phyloP scores from a whole-genome alignment of 2,329 filamentous ascomycete species.

The Xylariaceae sp. region DNA sequence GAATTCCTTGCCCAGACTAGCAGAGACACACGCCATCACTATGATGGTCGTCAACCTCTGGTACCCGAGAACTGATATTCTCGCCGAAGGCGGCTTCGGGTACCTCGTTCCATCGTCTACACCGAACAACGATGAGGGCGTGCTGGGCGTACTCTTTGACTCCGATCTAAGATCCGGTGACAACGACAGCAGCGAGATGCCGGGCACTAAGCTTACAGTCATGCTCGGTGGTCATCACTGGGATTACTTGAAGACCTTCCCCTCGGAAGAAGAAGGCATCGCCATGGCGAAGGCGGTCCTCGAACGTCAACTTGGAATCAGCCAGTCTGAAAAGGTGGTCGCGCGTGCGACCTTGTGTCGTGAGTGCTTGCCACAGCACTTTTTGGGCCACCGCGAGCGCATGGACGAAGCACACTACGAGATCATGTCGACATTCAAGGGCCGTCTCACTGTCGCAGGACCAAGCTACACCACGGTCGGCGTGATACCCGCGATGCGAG shows the following conservation, averaged over 20 bases:
- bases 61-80: conserved; percentile 61
- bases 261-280: conserved; percentile 60
- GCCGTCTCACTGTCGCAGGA: conserved; percentile 59
- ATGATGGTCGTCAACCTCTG: conserved; percentile 93
- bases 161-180: conserved; percentile 49
- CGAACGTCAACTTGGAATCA: conserved; percentile 68
- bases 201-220: conserved; percentile 82
- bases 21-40: conserved; percentile 60
- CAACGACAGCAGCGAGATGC: conserved; percentile 20
- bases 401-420: conserved; percentile 54
- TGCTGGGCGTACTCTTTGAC: conserved; percentile 90
- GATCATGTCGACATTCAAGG: conserved; percentile 51
- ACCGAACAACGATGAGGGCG: conserved; percentile 72
- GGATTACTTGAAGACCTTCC: conserved; percentile 56
- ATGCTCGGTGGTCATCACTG: conserved; percentile 95
- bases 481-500: conserved; percentile 47
- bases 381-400: conserved; percentile 65
- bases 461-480: conserved; percentile 51
- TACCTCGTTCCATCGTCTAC: conserved; percentile 81
- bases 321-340: conserved; percentile 51
- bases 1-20: conserved; percentile 43
- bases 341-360: conserved; percentile 53
- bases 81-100: conserved; percentile 68
- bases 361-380: conserved; percentile 87
- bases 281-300: conserved; percentile 66